These are phyloP conservation scores for Penicillium odoratum DNA, from an alignment of 495 filamentous ascomycete genomes.

Conservation along the genomic window DNA sequence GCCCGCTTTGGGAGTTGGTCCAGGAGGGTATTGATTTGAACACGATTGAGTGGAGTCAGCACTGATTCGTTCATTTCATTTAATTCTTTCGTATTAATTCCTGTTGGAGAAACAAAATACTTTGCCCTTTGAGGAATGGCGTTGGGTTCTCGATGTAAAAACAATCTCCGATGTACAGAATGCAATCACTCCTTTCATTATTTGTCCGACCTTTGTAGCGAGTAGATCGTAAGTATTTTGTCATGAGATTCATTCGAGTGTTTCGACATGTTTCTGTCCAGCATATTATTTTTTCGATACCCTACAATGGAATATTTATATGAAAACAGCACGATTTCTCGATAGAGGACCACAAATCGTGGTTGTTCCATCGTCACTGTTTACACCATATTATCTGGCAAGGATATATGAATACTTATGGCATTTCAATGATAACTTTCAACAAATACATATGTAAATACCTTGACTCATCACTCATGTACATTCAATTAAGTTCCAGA, in stretches of 20 bases:
- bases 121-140: conserved; percentile 32
- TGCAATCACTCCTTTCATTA: conserved; percentile 26
- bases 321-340: too few species aligned
- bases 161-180: conserved; percentile 30
- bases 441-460: background rate
- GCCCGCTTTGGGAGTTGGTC: conserved; percentile 95
- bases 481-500: background rate
- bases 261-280: too few species aligned
- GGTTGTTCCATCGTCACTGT: too few species aligned
- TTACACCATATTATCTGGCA: too few species aligned
- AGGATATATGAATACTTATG: background rate
- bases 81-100: conserved; percentile 20
- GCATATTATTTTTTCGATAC: too few species aligned
- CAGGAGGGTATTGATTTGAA: conserved; percentile 95
- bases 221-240: background rate
- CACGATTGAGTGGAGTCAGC: conserved; percentile 97
- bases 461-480: background rate
- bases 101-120: conserved; percentile 19
- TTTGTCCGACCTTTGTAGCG: background rate
- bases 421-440: background rate
- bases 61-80: conserved; percentile 18
- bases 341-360: too few species aligned
- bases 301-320: too few species aligned
- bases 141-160: conserved; percentile 32
- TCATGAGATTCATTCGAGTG: too few species aligned